phyloP scores from a whole-genome alignment of 257 asterid species.

The Lavandula angustifolia region DNA sequence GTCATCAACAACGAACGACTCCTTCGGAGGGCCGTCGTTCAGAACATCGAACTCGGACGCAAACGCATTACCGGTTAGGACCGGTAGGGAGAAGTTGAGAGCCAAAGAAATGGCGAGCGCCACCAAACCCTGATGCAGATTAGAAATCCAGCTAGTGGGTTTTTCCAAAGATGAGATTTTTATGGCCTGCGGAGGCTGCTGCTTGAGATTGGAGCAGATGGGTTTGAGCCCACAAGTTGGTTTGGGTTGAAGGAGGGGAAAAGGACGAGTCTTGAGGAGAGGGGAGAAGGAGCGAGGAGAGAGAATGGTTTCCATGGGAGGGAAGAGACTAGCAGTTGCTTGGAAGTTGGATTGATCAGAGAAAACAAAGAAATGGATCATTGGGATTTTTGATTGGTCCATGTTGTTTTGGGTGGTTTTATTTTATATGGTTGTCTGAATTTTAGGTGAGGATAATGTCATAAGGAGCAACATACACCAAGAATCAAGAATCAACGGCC shows the following conservation, averaged over 20 bases:
- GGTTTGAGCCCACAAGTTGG: constrained; percentile 48
- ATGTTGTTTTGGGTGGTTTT: constrained; percentile 33
- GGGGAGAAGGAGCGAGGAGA: constrained; percentile 70
- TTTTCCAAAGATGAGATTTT: constrained; percentile 35
- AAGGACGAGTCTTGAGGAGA: constrained; percentile 46
- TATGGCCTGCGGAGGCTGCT: constrained; percentile 36
- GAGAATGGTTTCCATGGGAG: constrained; percentile 80
- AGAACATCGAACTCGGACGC: constrained; percentile 90
- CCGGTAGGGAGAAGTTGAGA: constrained; percentile 62
- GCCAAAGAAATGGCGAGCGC: constrained; percentile 86
- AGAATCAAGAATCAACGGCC: constrained; percentile 37
- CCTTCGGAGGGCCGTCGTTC: constrained; percentile 80
- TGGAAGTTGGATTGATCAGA: constrained; percentile 31
- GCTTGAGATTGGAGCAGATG: constrained; percentile 53
- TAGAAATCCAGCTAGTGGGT: constrained; percentile 64
- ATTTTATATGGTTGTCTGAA: constrained; percentile 46
- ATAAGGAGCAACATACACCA: too few species aligned
- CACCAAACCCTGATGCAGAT: constrained; percentile 73
- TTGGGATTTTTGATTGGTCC: constrained; percentile 23
- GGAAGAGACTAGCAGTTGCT: constrained; percentile 10
- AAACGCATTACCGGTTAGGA: constrained; percentile 52
- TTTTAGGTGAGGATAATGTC: constrained; percentile 31
- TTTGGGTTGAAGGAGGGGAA: constrained; percentile 42
- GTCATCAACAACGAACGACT: constrained; percentile 76
- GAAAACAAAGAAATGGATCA: constrained; percentile 29